Evolutionary conservation across 2,329 filamentous ascomycete genomes (phyloP).

Genomic region (Colletotrichum tropicale): DNA sequence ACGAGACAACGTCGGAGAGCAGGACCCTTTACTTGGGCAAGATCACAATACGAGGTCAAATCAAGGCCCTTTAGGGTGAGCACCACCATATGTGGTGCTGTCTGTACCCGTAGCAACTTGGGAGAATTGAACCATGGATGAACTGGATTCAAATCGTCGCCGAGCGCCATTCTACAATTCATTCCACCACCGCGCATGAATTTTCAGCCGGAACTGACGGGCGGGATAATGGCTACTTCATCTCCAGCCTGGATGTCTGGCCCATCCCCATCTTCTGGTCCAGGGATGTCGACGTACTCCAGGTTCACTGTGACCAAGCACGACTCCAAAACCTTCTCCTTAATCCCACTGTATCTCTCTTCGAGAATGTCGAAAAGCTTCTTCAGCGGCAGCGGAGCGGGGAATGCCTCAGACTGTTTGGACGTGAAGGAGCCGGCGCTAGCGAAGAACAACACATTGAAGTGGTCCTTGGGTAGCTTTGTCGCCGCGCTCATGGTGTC

Average conservation of each 20-base stretch:
- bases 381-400: constrained; percentile 67
- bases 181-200: too few species aligned
- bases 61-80: not conserved
- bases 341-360: constrained; percentile 71
- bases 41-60: not conserved
- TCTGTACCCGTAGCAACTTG: not conserved
- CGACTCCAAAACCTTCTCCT: constrained; percentile 69
- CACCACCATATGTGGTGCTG: not conserved
- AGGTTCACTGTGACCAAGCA: constrained; percentile 82
- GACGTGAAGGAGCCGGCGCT: constrained; percentile 73
- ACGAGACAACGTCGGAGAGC: constrained; percentile 1
- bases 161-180: not conserved
- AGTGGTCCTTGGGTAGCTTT: constrained; percentile 66
- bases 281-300: constrained; percentile 75
- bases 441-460: constrained; percentile 84
- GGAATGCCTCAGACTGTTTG: constrained; percentile 68
- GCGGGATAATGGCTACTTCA: constrained; percentile 87
- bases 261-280: constrained; percentile 38
- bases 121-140: not conserved
- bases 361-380: constrained; percentile 74
- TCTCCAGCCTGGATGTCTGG: constrained; percentile 72
- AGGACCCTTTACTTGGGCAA: constrained; percentile 23
- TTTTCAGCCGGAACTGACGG: constrained; percentile 80
- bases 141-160: not conserved
- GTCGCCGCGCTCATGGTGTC: constrained; percentile 39